These are phyloP conservation scores for Tylopilus plumbeoviolaceoides DNA, from an alignment of 768 basidiomycete species.

Conservation along the genomic window DNA sequence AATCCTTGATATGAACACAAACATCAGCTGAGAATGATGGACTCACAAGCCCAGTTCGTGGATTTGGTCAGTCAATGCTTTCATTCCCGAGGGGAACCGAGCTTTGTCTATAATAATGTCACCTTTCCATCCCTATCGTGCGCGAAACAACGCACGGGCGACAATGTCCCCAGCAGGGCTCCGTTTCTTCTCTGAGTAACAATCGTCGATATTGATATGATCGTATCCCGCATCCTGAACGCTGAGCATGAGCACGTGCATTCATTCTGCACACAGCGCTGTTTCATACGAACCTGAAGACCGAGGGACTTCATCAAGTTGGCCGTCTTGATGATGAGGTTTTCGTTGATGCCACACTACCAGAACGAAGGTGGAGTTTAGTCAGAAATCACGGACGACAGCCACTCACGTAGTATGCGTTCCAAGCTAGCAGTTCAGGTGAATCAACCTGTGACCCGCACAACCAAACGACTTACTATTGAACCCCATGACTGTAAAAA, in stretches of 20 bases:
- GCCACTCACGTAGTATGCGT: conserved; percentile 54
- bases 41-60: conserved; percentile 56
- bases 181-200: conserved; percentile 57
- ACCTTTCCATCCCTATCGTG: background rate
- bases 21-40: background rate
- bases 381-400: background rate
- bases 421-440: conserved; percentile 48
- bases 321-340: conserved; percentile 47
- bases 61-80: conserved; percentile 48
- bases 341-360: conserved; percentile 58
- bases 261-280: background rate
- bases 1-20: background rate
- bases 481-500: conserved; percentile 50
- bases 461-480: conserved; percentile 44
- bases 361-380: background rate
- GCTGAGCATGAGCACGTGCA: background rate
- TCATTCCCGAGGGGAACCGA: conserved; percentile 59
- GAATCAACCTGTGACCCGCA: conserved; percentile 3
- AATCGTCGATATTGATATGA: conserved; percentile 61
- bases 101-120: conserved; percentile 35
- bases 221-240: conserved; percentile 53
- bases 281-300: conserved; percentile 37
- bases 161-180: conserved; percentile 51
- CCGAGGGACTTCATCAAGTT: conserved; percentile 48
- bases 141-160: conserved; percentile 36